Evolutionary conservation across 768 basidiomycete species (phyloP).

Genomic region (Asterophora parasitica): DNA sequence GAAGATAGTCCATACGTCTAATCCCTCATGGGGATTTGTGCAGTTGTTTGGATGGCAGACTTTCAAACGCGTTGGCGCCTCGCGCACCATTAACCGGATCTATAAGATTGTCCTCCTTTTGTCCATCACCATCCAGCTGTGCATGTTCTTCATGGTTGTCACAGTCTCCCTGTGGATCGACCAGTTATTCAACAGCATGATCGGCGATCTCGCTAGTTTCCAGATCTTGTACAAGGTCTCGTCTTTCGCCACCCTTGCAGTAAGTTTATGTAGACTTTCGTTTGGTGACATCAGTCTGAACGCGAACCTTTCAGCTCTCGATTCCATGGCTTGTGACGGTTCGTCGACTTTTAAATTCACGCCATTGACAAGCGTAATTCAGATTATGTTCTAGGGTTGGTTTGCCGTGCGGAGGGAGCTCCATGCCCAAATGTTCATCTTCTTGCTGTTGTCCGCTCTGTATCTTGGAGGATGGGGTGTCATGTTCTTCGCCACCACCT

Average conservation of each 20-base stretch:
- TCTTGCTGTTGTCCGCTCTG: constrained; percentile 53
- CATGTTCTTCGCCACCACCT: constrained; percentile 69
- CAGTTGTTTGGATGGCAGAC: constrained; percentile 83
- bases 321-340: constrained; percentile 67
- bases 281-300: neutral
- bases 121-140: constrained; percentile 72
- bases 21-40: neutral
- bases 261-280: constrained; percentile 39
- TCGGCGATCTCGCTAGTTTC: constrained; percentile 47
- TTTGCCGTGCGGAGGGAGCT: constrained; percentile 66
- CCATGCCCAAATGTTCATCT: constrained; percentile 52
- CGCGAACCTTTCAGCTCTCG: constrained; percentile 41
- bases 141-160: constrained; percentile 69
- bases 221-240: constrained; percentile 48
- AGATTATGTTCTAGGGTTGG: constrained; percentile 52
- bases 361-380: neutral
- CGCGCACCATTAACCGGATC: constrained; percentile 62
- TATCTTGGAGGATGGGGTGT: constrained; percentile 68
- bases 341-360: constrained; percentile 16
- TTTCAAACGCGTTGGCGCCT: constrained; percentile 82
- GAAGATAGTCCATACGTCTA: too few species aligned
- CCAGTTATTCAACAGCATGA: constrained; percentile 62
- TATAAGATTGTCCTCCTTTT: constrained; percentile 70
- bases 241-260: constrained; percentile 52
- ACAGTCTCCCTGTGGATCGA: constrained; percentile 76